These are phyloP conservation scores for Cryptococcus sp. DNA, from an alignment of 1,284 basidiomycete species.

Conservation along the genomic window DNA sequence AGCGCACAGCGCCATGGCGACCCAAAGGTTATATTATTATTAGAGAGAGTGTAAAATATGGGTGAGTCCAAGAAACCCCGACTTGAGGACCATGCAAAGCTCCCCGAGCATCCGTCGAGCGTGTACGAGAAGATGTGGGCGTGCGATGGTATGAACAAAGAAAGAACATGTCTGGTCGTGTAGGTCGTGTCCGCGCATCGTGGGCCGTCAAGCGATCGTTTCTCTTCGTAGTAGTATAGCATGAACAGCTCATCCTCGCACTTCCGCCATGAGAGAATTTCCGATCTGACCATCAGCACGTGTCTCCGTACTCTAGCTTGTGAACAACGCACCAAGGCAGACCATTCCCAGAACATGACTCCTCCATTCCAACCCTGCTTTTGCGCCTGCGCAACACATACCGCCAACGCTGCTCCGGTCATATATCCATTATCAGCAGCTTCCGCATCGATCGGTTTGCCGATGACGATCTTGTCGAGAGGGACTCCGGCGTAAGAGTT, in stretches of 20 bases:
- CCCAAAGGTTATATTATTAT: too few species aligned
- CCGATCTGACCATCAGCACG: background rate
- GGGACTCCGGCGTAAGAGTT: slow-evolving; percentile 35
- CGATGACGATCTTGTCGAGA: slow-evolving; percentile 44
- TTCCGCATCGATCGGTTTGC: slow-evolving; percentile 37
- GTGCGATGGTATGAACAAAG: too few species aligned
- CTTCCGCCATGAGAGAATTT: slow-evolving; percentile 2
- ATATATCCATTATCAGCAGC: slow-evolving; percentile 36
- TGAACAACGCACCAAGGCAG: slow-evolving; percentile 13
- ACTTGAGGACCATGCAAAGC: too few species aligned
- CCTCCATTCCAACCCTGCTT: slow-evolving; percentile 42
- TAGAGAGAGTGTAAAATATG: too few species aligned
- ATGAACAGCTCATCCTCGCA: background rate
- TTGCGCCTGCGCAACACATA: slow-evolving; percentile 35
- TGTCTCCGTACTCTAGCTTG: background rate
- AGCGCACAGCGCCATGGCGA: too few species aligned
- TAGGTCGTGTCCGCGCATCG: too few species aligned
- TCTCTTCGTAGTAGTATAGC: too few species aligned
- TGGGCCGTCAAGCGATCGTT: too few species aligned
- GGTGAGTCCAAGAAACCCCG: too few species aligned
- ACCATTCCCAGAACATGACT: slow-evolving; percentile 49
- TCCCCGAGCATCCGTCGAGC: too few species aligned
- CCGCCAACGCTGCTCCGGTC: slow-evolving; percentile 16
- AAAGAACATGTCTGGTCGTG: too few species aligned
- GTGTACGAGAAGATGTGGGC: too few species aligned